Evolutionary conservation across 2,329 filamentous ascomycete genomes (phyloP).

Genomic region (Teratosphaeriaceae sp.): DNA sequence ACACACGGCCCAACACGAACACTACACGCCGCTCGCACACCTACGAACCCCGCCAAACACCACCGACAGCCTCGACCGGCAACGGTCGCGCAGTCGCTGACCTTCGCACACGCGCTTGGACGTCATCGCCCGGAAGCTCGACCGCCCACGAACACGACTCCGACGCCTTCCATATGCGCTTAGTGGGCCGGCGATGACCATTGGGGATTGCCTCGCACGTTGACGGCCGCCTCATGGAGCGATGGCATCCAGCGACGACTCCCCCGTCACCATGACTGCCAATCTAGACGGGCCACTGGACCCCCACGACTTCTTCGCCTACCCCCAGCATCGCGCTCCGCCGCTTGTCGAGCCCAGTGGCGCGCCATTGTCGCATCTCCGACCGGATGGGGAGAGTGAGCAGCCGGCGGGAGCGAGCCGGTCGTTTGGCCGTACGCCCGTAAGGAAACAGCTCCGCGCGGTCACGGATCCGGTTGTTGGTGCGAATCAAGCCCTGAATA

Average conservation of each 20-base stretch:
- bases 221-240: background rate
- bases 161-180: background rate
- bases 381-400: background rate
- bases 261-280: constrained; percentile 12
- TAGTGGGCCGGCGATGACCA: constrained; percentile 4
- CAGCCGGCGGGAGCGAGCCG: background rate
- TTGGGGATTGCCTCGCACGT: background rate
- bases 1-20: background rate
- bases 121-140: background rate
- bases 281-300: constrained; percentile 13
- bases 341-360: constrained; percentile 2
- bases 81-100: background rate
- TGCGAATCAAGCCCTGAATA: constrained; percentile 13
- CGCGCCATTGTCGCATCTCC: background rate
- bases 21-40: background rate
- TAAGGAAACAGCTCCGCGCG: constrained; percentile 3
- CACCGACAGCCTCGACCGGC: background rate
- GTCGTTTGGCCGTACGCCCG: constrained; percentile 4
- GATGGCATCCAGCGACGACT: constrained; percentile 7
- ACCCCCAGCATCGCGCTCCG: constrained; percentile 6
- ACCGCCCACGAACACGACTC: background rate
- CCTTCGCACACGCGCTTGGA: background rate
- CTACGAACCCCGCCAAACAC: background rate
- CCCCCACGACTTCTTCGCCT: constrained; percentile 15
- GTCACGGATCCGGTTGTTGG: constrained; percentile 3